phyloP scores from a whole-genome alignment of 345 rosid genomes.

The Eucalyptus polyanthemos region DNA sequence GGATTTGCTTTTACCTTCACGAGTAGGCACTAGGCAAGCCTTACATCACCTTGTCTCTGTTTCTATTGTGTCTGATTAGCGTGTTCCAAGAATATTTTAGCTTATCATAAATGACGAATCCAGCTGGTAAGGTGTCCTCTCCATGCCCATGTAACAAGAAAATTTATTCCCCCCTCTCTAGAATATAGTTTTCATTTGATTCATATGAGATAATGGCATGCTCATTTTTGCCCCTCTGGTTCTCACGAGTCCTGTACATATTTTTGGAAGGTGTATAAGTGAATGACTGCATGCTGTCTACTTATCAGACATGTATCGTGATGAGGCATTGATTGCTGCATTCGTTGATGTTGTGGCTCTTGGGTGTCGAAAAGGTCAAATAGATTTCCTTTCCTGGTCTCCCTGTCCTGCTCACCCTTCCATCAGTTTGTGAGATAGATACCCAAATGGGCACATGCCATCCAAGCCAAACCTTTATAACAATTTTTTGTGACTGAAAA shows the following conservation, averaged over 20 bases:
- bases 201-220: background rate
- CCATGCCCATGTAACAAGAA: background rate
- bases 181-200: background rate
- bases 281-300: background rate
- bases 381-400: background rate
- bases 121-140: background rate
- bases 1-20: background rate
- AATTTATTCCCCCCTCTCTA: background rate
- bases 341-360: background rate
- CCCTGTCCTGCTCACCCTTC: background rate
- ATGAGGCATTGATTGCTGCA: background rate
- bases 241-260: background rate
- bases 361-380: background rate
- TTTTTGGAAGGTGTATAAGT: background rate
- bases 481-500: background rate
- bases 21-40: background rate
- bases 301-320: background rate
- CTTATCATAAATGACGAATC: background rate
- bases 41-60: background rate
- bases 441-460: background rate
- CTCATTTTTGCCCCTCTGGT: background rate
- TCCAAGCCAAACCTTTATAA: background rate
- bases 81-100: background rate
- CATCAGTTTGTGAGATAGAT: background rate
- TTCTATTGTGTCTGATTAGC: background rate